Conservation (phyloP, 1,284 basidiomycete genomes). For the Pseudomicrostroma phylloplanum region DNA sequence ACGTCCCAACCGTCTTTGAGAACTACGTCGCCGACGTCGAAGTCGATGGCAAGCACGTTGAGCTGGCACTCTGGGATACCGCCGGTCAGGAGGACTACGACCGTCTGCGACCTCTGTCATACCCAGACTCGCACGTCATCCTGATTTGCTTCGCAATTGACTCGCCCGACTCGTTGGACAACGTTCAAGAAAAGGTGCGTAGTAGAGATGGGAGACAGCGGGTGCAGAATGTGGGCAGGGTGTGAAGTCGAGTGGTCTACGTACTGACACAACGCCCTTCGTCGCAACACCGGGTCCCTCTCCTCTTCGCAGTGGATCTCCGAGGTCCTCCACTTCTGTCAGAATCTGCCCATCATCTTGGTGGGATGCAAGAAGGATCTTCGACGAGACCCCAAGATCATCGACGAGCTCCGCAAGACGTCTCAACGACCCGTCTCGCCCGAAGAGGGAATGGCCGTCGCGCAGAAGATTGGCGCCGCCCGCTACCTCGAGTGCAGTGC, state of each 20-base stretch:
- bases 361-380: slow-evolving; percentile 75
- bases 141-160: slow-evolving; percentile 89
- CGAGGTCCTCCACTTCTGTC: slow-evolving; percentile 87
- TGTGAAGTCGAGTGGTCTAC: too few relatives aligned
- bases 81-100: slow-evolving; percentile 76
- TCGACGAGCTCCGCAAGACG: slow-evolving; percentile 50
- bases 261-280: background rate
- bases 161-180: slow-evolving; percentile 84
- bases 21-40: slow-evolving; percentile 83
- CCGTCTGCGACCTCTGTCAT: slow-evolving; percentile 60
- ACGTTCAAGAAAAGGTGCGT: slow-evolving; percentile 84
- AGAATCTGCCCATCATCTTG: slow-evolving; percentile 76
- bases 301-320: slow-evolving; percentile 69
- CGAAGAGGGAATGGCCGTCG: slow-evolving; percentile 68
- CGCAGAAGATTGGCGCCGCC: slow-evolving; percentile 79
- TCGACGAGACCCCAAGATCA: slow-evolving; percentile 50
- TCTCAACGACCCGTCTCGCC: slow-evolving; percentile 48
- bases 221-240: background rate
- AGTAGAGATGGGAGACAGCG: background rate
- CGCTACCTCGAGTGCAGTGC: slow-evolving; percentile 86
- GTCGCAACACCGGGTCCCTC: background rate
- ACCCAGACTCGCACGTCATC: slow-evolving; percentile 87
- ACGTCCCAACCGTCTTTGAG: slow-evolving; percentile 87
- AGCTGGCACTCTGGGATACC: slow-evolving; percentile 90
- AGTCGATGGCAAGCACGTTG: slow-evolving; percentile 83